Evolutionary conservation across 768 basidiomycete species (phyloP).

Genomic region (Termitomyces sp.): DNA sequence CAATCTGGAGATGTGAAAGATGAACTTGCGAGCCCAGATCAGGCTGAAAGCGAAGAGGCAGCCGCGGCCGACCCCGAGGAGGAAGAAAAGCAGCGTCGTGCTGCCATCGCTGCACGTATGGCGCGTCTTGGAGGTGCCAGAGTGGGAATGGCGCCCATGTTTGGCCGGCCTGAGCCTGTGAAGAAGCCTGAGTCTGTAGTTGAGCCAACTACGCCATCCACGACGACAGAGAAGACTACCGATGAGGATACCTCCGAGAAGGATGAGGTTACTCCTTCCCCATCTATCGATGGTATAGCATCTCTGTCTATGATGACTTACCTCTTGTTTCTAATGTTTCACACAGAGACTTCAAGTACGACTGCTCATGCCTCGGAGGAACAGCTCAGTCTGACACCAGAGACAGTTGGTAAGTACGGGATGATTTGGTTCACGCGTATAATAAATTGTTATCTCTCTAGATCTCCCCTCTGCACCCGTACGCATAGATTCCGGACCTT

Average conservation of each 20-base stretch:
- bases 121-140: constrained; percentile 85
- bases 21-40: background rate
- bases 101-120: constrained; percentile 90
- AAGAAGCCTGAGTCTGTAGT: constrained; percentile 28
- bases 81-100: constrained; percentile 75
- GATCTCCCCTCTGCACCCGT: constrained; percentile 13
- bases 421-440: background rate
- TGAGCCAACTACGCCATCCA: constrained; percentile 19
- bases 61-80: constrained; percentile 50
- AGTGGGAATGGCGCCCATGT: constrained; percentile 75
- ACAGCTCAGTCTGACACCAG: background rate
- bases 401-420: constrained; percentile 7
- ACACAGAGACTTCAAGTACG: constrained; percentile 5
- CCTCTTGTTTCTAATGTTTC: background rate
- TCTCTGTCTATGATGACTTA: background rate
- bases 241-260: constrained; percentile 10
- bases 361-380: constrained; percentile 9
- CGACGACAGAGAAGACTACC: background rate
- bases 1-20: constrained; percentile 6
- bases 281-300: constrained; percentile 6
- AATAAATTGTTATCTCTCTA: background rate
- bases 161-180: constrained; percentile 45
- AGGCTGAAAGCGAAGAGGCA: constrained; percentile 27
- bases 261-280: background rate
- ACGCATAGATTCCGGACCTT: constrained; percentile 23